Evolutionary conservation across 768 basidiomycete species (phyloP).

Genomic region (Mycena crocata): DNA sequence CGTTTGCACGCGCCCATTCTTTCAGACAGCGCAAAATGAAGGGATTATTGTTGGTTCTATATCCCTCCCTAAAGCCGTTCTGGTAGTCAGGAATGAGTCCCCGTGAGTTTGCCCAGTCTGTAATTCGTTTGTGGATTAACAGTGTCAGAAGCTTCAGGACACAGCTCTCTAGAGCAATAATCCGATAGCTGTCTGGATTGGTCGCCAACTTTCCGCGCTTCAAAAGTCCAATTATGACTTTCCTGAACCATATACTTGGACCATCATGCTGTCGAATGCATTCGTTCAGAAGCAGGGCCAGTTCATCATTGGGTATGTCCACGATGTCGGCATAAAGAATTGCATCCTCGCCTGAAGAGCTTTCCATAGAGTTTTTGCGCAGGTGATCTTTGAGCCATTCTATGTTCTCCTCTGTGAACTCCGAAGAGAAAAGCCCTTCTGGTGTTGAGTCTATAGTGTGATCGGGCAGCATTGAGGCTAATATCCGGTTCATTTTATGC

Average conservation of each 20-base stretch:
- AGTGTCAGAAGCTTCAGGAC: constrained; percentile 39
- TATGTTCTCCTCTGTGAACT: constrained; percentile 8
- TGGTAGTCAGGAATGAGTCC: constrained; percentile 37
- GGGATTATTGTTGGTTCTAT: constrained; percentile 30
- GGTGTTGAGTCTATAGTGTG: neutral
- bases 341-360: constrained; percentile 23
- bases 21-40: constrained; percentile 34
- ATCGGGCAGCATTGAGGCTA: neutral
- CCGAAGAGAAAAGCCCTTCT: constrained; percentile 3
- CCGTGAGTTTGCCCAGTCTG: constrained; percentile 27
- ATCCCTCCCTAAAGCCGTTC: constrained; percentile 39
- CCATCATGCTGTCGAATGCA: constrained; percentile 16
- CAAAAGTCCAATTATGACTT: constrained; percentile 25
- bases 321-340: constrained; percentile 24
- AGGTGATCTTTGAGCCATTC: constrained; percentile 4
- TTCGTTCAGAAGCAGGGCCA: constrained; percentile 20
- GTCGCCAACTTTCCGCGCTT: constrained; percentile 26
- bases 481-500: constrained; percentile 7
- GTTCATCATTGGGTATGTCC: constrained; percentile 12
- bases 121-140: constrained; percentile 30
- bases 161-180: constrained; percentile 41
- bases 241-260: constrained; percentile 21
- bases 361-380: neutral
- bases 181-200: constrained; percentile 36
- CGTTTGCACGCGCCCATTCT: constrained; percentile 24